Evolutionary conservation across 345 rosid genomes (phyloP).

Genomic region (Brassica nigra): DNA sequence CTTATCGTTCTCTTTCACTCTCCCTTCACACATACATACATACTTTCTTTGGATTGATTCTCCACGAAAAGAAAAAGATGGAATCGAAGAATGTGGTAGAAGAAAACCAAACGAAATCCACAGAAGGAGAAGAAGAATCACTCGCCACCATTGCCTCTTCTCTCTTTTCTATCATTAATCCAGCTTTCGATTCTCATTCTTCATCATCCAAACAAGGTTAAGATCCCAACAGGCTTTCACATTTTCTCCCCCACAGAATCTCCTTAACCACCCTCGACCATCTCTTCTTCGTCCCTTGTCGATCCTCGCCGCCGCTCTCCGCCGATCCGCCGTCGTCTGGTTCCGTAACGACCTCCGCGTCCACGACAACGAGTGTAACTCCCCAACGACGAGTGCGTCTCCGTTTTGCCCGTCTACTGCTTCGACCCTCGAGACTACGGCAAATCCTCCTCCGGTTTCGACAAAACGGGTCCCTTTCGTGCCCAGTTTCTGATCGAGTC

Average conservation of each 20-base stretch:
- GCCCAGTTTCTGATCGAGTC: conserved; percentile 87
- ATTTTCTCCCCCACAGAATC: too few relatives aligned
- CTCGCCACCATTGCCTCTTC: conserved; percentile 44
- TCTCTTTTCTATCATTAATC: too few relatives aligned
- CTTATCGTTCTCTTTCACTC: conserved; percentile 26
- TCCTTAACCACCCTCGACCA: too few relatives aligned
- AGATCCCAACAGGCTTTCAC: conserved; percentile 74
- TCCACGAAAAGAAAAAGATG: conserved; percentile 29
- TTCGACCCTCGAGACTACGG: conserved; percentile 96
- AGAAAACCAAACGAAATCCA: conserved; percentile 32
- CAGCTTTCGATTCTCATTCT: too few relatives aligned
- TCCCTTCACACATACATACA: background rate
- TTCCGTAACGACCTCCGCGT: conserved; percentile 95
- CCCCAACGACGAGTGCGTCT: conserved; percentile 79
- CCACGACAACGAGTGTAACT: conserved; percentile 80
- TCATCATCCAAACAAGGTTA: conserved; percentile 64
- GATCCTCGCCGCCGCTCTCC: conserved; percentile 87
- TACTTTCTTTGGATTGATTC: background rate
- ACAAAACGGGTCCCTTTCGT: conserved; percentile 83
- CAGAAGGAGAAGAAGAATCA: conserved; percentile 50
- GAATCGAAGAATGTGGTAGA: conserved; percentile 47
- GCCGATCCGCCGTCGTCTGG: conserved; percentile 87
- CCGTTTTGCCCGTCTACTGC: conserved; percentile 91
- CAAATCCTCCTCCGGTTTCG: conserved; percentile 84
- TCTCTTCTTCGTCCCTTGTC: conserved; percentile 78